Evolutionary conservation across 2,329 filamentous ascomycete species (phyloP), one percentile per base, ranked within the genome.

Genomic region (Aspergillus latus): DNA sequence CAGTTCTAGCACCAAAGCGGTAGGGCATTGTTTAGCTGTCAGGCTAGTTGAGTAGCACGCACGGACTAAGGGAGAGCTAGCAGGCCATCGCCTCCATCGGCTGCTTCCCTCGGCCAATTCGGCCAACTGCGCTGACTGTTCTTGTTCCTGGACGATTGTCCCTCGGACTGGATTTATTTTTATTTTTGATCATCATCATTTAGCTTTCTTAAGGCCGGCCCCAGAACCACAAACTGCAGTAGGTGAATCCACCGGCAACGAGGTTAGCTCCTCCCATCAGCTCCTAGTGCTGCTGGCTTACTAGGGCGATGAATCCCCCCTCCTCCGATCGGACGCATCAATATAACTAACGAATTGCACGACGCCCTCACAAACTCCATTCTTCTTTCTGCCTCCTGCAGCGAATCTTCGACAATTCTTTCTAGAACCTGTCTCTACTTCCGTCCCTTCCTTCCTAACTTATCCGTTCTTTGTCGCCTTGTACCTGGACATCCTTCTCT

Each of bases 271-370:
- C 60, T 54, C 56, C 59, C 39, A 51, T 57, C 53, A 55, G 42
- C 52, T 53, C 53, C 42, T 59, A 57, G 51, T 50, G 15, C 48
- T 56, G 44, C 49, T 26, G 36, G 39, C 30, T 49, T 39, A 29
- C 46, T 15, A 5, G 36, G 43, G 44, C 54, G 32, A 44, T 48
- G 29, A 54, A 60, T 56, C 54, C 30, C 49, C 52, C 52, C 52
- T 56, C 58, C 58, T 61, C 59, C 62, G 62, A 61, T 64, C 59
- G 57, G 59, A 51, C 26, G 46, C 56, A 62, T 59, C 60, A 62
- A 52, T 61, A 64, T 59, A 60, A 57, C 60, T 54, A 54, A 58
- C 56, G 49, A 53, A 61, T 59, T 58, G 62, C 61, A 58, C 61
- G 43, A 62, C 60, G 40, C 46, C 50, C 40, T 45, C 54, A 50